Base-by-base conservation (phyloP, 441 rosid genomes). In the Syzygium malaccense region DNA sequence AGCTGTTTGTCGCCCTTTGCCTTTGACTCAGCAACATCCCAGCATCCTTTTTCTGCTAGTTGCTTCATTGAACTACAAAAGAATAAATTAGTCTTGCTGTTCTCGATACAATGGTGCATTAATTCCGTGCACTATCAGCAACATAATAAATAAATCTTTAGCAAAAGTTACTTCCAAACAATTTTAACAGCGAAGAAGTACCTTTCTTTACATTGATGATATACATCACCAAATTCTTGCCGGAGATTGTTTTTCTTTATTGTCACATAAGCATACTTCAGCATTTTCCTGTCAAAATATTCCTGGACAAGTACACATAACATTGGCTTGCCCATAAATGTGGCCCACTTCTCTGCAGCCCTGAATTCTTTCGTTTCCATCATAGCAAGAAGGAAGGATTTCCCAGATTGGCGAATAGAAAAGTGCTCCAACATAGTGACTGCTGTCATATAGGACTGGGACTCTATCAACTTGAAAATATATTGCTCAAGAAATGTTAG, bases 311-410 rank as follows among this genome's bases (percentile, higher is more conserved):
- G 98, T 85, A 92, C 1, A 87, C 95, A 92, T 91, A 95, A 89
- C 95, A 96, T 93, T 66, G 97, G 91, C 90, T 93, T 95, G 86
- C 99, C 99, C 96, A 97, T 95, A 93, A 94, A 95, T 49, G 94
- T 94, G 66, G 99, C 98, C 98, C 98, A 97, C 90, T 91, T 97
- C 93, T 97, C 99, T 48, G 99, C 98, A 86, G 99, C 96, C 93
- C 86, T 92, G 89, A 90, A 93, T 88, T 97, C 95, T 87, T 92
- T 94, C 51, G 94, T 95, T 87, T 95, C 93, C 92, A 98, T 87
- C 98, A 98, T 95, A 90, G 95, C 91, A 75, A 93, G 89, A 55
- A 98, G 96, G 89, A 98, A 96, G 53, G 97, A 89, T 89, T 95
- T 89, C 88, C 99, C 98, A 88, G 94, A 94, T 71, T 95, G 94